Conservation (phyloP, 139 green algal genomes). For the Tetraselmis chui region DNA sequence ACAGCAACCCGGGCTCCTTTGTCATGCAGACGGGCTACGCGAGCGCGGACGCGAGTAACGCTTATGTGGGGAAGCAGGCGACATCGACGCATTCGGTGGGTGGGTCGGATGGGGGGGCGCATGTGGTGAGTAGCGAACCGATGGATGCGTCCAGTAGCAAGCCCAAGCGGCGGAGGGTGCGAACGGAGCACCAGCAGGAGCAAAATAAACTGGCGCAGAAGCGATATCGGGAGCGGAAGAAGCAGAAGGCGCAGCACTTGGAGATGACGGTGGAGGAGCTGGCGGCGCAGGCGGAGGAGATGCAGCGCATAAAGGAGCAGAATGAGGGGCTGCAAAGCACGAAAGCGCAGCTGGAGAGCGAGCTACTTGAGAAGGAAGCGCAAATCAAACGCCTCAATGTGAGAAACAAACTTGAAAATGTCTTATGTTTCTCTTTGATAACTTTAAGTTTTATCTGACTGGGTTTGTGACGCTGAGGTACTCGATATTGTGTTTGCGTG, state of each 20-base stretch:
- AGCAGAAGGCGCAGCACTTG: constrained; percentile 31
- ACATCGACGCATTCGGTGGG: not conserved
- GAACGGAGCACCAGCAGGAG: constrained; percentile 27
- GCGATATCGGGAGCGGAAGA: constrained; percentile 40
- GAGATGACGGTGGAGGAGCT: constrained; percentile 20
- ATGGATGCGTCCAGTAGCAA: too few species aligned
- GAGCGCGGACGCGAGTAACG: not conserved
- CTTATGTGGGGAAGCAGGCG: not conserved
- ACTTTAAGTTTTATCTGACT: too few species aligned
- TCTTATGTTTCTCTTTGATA: too few species aligned
- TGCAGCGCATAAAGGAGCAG: constrained; percentile 15
- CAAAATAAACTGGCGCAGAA: constrained; percentile 37
- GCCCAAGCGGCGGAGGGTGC: not conserved
- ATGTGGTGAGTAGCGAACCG: too few species aligned
- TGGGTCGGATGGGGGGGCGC: too few species aligned
- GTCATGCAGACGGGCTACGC: not conserved
- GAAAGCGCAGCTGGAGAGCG: constrained; percentile 22
- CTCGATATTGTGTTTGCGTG: too few species aligned
- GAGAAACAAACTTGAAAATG: too few species aligned
- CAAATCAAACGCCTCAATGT: constrained; percentile 29
- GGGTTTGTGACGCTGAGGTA: too few species aligned
- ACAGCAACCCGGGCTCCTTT: not conserved
- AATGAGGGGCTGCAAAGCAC: constrained; percentile 31
- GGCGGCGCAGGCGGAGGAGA: not conserved
- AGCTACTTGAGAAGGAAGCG: constrained; percentile 19